phyloP scores from a whole-genome alignment of 2,329 filamentous ascomycete species.

The Polytolypa hystricis region DNA sequence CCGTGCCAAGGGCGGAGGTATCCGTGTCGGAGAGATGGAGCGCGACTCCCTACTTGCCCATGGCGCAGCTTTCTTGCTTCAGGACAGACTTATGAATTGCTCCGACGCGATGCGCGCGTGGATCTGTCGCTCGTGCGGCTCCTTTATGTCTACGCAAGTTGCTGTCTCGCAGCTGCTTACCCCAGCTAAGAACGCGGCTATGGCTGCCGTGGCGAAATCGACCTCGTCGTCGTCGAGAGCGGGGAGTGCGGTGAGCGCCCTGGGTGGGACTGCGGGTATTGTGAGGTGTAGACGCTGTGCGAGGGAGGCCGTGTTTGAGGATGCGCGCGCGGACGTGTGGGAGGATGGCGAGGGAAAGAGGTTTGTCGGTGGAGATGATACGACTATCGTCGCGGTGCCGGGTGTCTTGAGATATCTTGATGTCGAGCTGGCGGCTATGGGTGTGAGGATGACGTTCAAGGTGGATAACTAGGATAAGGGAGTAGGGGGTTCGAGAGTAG shows the following conservation, averaged over 20 bases:
- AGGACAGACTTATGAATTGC: slow-evolving; percentile 94
- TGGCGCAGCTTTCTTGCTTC: slow-evolving; percentile 85
- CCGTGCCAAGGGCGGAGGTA: slow-evolving; percentile 90
- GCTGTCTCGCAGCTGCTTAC: slow-evolving; percentile 23
- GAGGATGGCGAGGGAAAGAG: slow-evolving; percentile 77
- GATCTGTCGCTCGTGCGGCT: slow-evolving; percentile 81
- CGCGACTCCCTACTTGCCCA: slow-evolving; percentile 89
- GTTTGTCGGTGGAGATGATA: slow-evolving; percentile 82
- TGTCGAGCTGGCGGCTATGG: slow-evolving; percentile 93
- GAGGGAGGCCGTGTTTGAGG: slow-evolving; percentile 46
- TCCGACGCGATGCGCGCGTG: slow-evolving; percentile 84
- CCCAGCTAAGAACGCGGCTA: slow-evolving; percentile 12
- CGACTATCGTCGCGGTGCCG: slow-evolving; percentile 82
- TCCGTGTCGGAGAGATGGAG: slow-evolving; percentile 99
- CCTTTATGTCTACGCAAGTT: slow-evolving; percentile 72
- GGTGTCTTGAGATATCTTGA: slow-evolving; percentile 88
- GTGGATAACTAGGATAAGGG: slow-evolving; percentile 46
- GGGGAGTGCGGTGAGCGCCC: slow-evolving; percentile 45
- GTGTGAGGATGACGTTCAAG: slow-evolving; percentile 85
- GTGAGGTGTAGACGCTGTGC: slow-evolving; percentile 76
- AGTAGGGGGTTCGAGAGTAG: neutral
- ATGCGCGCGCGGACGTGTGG: slow-evolving; percentile 66
- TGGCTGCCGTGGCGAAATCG: slow-evolving; percentile 13
- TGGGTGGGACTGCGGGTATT: slow-evolving; percentile 47
- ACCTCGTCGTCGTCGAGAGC: slow-evolving; percentile 33